Evolutionary conservation across 2,329 filamentous ascomycete genomes (phyloP), one percentile per base, ranked within the genome.

Genomic region (Gnomoniopsis smithogilvyi): DNA sequence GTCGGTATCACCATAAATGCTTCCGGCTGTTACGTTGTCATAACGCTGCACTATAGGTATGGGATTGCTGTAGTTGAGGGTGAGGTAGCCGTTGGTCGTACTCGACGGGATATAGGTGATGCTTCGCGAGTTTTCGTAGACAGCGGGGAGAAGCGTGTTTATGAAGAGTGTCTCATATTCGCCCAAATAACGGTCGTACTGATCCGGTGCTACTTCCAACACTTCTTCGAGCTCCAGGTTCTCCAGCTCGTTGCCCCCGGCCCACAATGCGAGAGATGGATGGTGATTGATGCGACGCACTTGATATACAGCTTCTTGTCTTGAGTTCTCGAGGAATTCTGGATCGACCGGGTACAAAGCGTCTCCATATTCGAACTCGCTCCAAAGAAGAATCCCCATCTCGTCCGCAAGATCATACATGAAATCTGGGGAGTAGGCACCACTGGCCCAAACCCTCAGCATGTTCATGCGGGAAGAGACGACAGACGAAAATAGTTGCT

Each of bases 401-500:
- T 85, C 81, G 66, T 88, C 84, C 1, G 84, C 85, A 11, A 86
- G 72, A 58, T 87, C 83, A 64, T 84, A 87, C 61, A 87, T 81
- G 63, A 83, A 86, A 62, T 87, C 83, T 1, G 82, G 83, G 1
- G 78, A 74, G 62, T 87, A 88, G 1, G 80, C 79, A 2, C 84
- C 83, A 21, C 79, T 82, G 14, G 83, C 77, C 85, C 85, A 87
- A 2, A 87, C 79, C 6, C 84, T 77, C 3, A 87, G 75, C 83
- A 87, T 86, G 65, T 87, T 87, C 66, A 87, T 84, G 61, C 87
- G 85, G 2, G 81, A 83, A 24, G 76, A 76, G 1, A 83, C 74
- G 2, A 81, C 80, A 0, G 81, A 77, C 57, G 84, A 73, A 55
- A 87, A 83, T 0, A 86, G 70, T 41, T 77, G 73, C 6, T 71